Percentiles rank a stretch among this genome's conserved stretches.
Conservation (phyloP, 1,139 yeast species). For the Protomyces inundatus region DNA sequence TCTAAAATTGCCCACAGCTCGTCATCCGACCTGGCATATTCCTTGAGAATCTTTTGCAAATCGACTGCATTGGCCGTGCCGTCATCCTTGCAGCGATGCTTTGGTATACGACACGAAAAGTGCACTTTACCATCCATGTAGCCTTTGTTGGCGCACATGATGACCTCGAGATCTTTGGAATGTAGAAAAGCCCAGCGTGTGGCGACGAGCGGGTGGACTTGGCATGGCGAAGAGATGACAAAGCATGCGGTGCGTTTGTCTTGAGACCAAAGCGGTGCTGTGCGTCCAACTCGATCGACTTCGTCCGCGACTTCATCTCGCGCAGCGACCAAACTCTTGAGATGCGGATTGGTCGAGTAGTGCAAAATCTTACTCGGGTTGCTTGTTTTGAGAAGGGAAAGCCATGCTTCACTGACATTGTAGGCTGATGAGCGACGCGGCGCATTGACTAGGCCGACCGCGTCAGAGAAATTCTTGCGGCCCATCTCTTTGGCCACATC, state of each 20-base stretch:
- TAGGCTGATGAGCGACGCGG: constrained; percentile 13
- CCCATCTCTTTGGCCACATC: constrained; percentile 2
- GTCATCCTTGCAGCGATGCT: constrained; percentile 9
- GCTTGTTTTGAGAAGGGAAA: not conserved
- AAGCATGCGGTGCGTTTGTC: constrained; percentile 19
- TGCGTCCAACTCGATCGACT: constrained; percentile 5
- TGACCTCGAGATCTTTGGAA: constrained; percentile 11
- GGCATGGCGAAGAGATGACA: constrained; percentile 12
- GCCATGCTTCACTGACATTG: constrained; percentile 18
- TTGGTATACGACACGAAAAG: constrained; percentile 20
- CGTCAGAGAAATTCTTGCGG: constrained; percentile 16
- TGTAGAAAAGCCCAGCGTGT: constrained; percentile 20
- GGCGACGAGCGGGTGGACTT: constrained; percentile 23
- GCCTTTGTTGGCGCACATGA: constrained; percentile 23
- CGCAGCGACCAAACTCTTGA: constrained; percentile 4
- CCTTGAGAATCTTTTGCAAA: constrained; percentile 11
- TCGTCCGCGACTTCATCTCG: constrained; percentile 15
- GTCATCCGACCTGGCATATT: constrained; percentile 17
- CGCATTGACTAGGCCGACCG: constrained; percentile 16
- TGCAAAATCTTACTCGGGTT: not conserved
- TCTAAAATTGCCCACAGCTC: not conserved
- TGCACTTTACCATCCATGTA: constrained; percentile 20
- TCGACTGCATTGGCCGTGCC: constrained; percentile 21
- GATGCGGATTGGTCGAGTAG: constrained; percentile 12
- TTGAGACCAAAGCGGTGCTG: constrained; percentile 17